Percentiles rank a stretch among this genome's conserved stretches.
Conservation (phyloP, 1,284 basidiomycete genomes). For the Abortiporus biennis region DNA sequence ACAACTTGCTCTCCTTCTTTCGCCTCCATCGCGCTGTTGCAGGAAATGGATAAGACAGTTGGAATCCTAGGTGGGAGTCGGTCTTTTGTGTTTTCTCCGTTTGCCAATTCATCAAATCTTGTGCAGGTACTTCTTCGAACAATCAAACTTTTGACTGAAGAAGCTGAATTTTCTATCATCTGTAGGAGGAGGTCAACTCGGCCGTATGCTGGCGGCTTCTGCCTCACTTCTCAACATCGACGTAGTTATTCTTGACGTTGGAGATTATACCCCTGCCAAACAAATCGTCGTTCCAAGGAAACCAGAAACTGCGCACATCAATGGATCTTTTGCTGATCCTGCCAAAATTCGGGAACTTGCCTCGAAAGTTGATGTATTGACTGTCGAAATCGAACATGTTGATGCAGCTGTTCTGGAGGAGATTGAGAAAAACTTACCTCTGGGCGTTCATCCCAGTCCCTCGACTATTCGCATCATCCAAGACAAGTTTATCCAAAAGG, state of each 20-base stretch:
- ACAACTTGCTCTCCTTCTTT: neutral
- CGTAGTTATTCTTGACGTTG: slow-evolving; percentile 86
- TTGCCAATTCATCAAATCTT: slow-evolving; percentile 4
- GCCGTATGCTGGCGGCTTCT: slow-evolving; percentile 93
- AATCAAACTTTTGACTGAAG: neutral
- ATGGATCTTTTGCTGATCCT: slow-evolving; percentile 87
- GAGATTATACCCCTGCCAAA: slow-evolving; percentile 82
- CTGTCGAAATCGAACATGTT: slow-evolving; percentile 98
- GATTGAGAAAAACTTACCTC: slow-evolving; percentile 44
- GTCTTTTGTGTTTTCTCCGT: slow-evolving; percentile 21
- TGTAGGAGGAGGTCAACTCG: slow-evolving; percentile 93
- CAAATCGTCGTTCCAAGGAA: slow-evolving; percentile 67
- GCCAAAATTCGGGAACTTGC: slow-evolving; percentile 81
- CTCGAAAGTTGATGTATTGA: slow-evolving; percentile 80
- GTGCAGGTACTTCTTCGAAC: neutral
- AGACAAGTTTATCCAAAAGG: slow-evolving; percentile 93
- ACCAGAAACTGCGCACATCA: slow-evolving; percentile 60
- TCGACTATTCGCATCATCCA: slow-evolving; percentile 87
- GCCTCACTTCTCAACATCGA: slow-evolving; percentile 87
- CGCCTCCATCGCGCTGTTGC: neutral
- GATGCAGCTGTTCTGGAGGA: slow-evolving; percentile 74
- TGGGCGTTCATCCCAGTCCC: slow-evolving; percentile 83
- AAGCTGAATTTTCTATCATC: slow-evolving; percentile 1
- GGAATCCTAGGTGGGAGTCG: slow-evolving; percentile 63
- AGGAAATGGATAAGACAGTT: slow-evolving; percentile 47